Evolutionary conservation across 345 rosid genomes (phyloP).

Genomic region (Corymbia maculata): DNA sequence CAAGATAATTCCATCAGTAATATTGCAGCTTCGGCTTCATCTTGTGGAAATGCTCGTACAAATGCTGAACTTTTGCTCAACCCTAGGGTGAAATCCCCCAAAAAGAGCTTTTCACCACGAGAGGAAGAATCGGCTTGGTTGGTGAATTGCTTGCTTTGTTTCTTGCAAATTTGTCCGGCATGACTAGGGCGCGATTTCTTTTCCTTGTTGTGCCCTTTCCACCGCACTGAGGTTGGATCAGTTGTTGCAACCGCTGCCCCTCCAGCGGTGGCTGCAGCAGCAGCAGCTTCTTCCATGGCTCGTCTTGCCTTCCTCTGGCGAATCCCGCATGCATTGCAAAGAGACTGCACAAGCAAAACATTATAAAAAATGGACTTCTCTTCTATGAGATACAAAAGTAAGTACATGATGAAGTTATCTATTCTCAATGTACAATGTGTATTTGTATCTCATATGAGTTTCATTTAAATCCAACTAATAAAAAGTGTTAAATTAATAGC

Average conservation of each 20-base stretch:
- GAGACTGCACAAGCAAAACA: conserved; percentile 43
- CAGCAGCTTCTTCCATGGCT: conserved; percentile 48
- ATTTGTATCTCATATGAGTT: neutral
- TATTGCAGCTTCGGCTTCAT: conserved; percentile 53
- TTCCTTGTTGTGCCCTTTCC: conserved; percentile 31
- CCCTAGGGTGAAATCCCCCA: conserved; percentile 19
- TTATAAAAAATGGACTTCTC: neutral
- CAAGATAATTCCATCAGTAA: conserved; percentile 50
- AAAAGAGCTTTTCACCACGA: conserved; percentile 10
- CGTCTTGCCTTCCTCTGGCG: conserved; percentile 84
- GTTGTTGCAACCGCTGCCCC: neutral
- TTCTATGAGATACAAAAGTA: neutral
- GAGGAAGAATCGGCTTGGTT: neutral
- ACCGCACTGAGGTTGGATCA: neutral
- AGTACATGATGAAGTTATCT: neutral
- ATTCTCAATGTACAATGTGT: neutral
- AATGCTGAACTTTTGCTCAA: conserved; percentile 25
- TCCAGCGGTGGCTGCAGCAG: conserved; percentile 4
- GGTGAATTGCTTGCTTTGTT: conserved; percentile 12
- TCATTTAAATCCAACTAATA: neutral
- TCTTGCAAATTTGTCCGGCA: conserved; percentile 13
- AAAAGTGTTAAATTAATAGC: neutral
- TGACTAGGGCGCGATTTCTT: conserved; percentile 24
- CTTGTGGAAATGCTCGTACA: conserved; percentile 29
- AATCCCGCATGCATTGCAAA: conserved; percentile 91